phyloP scores from a whole-genome alignment of 2,329 filamentous ascomycete species.

The Alternaria conjuncta region DNA sequence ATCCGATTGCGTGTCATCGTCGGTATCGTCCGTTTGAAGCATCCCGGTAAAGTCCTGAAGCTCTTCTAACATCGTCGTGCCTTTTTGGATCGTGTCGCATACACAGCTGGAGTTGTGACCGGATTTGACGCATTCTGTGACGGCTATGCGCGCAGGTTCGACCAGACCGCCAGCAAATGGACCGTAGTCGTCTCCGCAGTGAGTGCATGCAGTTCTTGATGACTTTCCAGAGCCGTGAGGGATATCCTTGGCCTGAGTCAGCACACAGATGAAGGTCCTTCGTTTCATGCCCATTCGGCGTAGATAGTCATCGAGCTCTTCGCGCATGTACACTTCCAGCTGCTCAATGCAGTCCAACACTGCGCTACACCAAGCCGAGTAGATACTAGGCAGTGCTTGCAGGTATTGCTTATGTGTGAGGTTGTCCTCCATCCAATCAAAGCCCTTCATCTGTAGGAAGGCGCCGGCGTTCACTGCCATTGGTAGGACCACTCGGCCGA shows the following conservation, averaged over 20 bases:
- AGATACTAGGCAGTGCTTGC: constrained; percentile 14
- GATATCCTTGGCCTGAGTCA: background rate
- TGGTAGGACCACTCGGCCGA: constrained; percentile 10
- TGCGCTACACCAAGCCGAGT: constrained; percentile 20
- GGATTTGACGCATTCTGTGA: constrained; percentile 13
- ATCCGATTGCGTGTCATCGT: background rate
- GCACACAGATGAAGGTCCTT: background rate
- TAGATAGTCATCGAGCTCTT: background rate
- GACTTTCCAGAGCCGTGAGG: background rate
- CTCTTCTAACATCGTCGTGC: background rate
- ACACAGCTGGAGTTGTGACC: background rate
- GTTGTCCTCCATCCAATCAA: constrained; percentile 21
- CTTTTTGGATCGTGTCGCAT: background rate
- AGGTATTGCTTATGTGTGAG: constrained; percentile 12
- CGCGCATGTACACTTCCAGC: background rate
- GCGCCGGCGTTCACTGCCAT: constrained; percentile 18
- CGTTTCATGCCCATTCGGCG: background rate
- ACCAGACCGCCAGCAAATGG: constrained; percentile 8
- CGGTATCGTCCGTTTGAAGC: background rate
- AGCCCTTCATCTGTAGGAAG: constrained; percentile 20
- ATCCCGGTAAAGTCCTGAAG: background rate
- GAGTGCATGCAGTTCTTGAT: background rate
- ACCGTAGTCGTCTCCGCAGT: background rate
- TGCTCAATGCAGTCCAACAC: constrained; percentile 12
- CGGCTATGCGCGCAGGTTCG: constrained; percentile 11